phyloP scores from a whole-genome alignment of 495 filamentous ascomycete genomes.

The Penicillium malachiteum region DNA sequence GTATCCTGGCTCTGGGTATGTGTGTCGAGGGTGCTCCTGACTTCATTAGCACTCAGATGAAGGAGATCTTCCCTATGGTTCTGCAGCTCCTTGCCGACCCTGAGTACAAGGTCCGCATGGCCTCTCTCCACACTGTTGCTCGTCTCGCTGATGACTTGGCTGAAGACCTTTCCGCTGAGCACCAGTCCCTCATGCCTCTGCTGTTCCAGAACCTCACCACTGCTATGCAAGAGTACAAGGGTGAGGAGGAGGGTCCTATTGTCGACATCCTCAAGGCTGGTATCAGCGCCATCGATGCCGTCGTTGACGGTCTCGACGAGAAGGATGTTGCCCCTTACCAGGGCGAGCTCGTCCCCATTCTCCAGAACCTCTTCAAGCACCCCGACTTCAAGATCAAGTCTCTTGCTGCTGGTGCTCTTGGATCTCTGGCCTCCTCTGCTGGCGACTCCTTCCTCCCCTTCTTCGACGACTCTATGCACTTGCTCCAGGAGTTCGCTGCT shows the following conservation, averaged over 20 bases:
- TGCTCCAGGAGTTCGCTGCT: constrained; percentile 75
- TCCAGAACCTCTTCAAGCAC: constrained; percentile 77
- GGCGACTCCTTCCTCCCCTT: constrained; percentile 83
- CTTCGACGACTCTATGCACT: constrained; percentile 84
- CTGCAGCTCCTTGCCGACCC: constrained; percentile 81
- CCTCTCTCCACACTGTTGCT: constrained; percentile 80
- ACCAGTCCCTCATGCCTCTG: constrained; percentile 76
- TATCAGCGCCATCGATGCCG: constrained; percentile 86
- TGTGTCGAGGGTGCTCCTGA: constrained; percentile 96
- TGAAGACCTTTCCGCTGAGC: constrained; percentile 80
- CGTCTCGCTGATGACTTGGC: constrained; percentile 89
- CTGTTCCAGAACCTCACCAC: constrained; percentile 86
- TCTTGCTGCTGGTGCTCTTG: constrained; percentile 83
- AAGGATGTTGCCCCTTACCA: constrained; percentile 81
- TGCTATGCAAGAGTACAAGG: constrained; percentile 65
- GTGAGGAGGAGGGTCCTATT: constrained; percentile 57
- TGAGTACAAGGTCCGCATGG: constrained; percentile 78
- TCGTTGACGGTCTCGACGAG: constrained; percentile 85
- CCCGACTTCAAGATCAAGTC: constrained; percentile 87
- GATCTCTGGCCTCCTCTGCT: constrained; percentile 81
- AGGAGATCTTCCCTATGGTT: constrained; percentile 80
- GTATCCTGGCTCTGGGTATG: constrained; percentile 88
- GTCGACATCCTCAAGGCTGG: constrained; percentile 83
- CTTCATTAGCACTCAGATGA: constrained; percentile 87
- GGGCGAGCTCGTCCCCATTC: constrained; percentile 74